These are phyloP conservation scores for Butyriboletus loyo DNA, from an alignment of 768 basidiomycete genomes.

Conservation along the genomic window DNA sequence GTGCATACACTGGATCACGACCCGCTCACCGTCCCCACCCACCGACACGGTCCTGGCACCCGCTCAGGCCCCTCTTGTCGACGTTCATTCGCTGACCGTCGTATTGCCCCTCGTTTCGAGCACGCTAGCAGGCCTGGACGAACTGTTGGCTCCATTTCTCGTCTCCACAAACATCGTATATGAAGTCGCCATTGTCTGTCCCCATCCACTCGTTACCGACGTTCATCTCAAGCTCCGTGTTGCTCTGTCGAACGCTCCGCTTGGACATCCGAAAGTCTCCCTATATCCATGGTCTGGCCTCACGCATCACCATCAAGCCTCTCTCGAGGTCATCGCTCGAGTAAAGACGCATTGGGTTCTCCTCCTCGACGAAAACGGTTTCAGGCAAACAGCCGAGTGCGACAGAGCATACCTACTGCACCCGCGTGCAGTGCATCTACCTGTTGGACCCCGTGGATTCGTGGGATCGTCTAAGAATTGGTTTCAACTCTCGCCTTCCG, in stretches of 20 bases:
- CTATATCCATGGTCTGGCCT: slow-evolving; percentile 32
- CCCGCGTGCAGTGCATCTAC: slow-evolving; percentile 36
- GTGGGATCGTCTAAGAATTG: slow-evolving; percentile 20
- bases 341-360: slow-evolving; percentile 50
- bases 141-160: slow-evolving; percentile 40
- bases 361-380: slow-evolving; percentile 46
- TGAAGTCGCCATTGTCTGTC: slow-evolving; percentile 49
- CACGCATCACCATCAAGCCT: slow-evolving; percentile 21
- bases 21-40: background rate
- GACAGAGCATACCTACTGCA: slow-evolving; percentile 41
- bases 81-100: slow-evolving; percentile 41
- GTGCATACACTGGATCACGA: slow-evolving; percentile 12
- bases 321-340: slow-evolving; percentile 38
- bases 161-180: slow-evolving; percentile 32
- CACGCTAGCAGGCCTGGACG: slow-evolving; percentile 34
- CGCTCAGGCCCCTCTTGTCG: slow-evolving; percentile 10
- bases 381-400: slow-evolving; percentile 33
- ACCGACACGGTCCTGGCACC: background rate
- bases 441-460: slow-evolving; percentile 42
- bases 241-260: slow-evolving; percentile 27
- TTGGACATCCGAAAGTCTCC: slow-evolving; percentile 42
- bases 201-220: slow-evolving; percentile 34
- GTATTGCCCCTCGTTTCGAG: slow-evolving; percentile 44
- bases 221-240: slow-evolving; percentile 36
- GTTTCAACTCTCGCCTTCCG: slow-evolving; percentile 34